Base-by-base conservation (phyloP, 495 filamentous ascomycete genomes). In the Penicillium verhagenii region DNA sequence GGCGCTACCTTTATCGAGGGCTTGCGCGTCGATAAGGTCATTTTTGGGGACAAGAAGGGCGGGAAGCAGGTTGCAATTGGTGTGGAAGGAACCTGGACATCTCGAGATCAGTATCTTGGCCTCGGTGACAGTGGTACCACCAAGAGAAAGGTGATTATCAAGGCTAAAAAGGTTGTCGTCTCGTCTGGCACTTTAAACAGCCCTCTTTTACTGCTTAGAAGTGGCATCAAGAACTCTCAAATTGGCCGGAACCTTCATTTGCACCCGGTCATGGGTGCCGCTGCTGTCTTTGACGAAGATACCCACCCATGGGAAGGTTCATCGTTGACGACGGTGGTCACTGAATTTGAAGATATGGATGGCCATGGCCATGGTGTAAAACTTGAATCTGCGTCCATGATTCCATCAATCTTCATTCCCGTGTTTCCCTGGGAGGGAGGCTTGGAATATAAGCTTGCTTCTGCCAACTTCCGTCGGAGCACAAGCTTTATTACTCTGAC, bases 201-300 rank as follows among this genome's bases (percentile, higher is more conserved):
- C 50, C 92, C 92, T 3, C 66, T 94, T 1, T 64, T 97, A 6
- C 73, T 96, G 37, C 71, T 85, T 58, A 87, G 86, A 25, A 92
- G 89, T 52, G 89, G 91, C 20, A 59, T 79, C 21, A 80, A 86
- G 72, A 96, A 96, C 54, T 75, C 73, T 4, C 87, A 96, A 42
- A 88, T 97, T 57, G 92, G 92, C n/a, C 82, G 79, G 16, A 87
- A 96, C 61, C 84, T 97, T 4, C 72, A 95, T 59, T 65, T 93
- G 6, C 92, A 97, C 58, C 92, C 92, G 3, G 86, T 86, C 5
- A 75, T 78, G 38, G 60, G 85, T 5, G 61, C 86, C 19, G 76
- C 71, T 2, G 90, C 80, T 13, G 71, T 85, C 11, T 92, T 84
- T 59, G 78, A 86, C 6, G 74, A 91, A 29, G 82, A 86, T 21